These are phyloP conservation scores for Atkinsonella texensis DNA, from an alignment of 2,329 filamentous ascomycete species.

Conservation along the genomic window DNA sequence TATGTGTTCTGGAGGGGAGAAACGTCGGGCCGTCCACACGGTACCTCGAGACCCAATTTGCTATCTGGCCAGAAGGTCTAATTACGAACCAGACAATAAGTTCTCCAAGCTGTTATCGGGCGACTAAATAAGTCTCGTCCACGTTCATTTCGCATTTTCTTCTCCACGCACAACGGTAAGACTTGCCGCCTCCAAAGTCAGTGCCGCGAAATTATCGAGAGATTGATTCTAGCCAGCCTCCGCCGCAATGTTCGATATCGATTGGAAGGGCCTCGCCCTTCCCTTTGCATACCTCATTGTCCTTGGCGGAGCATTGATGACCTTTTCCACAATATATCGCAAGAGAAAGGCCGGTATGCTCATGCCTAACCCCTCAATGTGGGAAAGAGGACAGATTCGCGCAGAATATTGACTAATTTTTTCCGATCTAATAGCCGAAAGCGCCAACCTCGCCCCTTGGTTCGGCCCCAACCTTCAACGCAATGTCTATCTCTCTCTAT, in stretches of 20 bases:
- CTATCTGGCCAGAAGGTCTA: slow-evolving; percentile 9
- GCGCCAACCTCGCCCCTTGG: slow-evolving; percentile 83
- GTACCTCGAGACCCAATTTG: slow-evolving; percentile 1
- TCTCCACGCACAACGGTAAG: not conserved
- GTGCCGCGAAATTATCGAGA: not conserved
- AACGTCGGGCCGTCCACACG: slow-evolving; percentile 7
- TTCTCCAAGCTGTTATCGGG: slow-evolving; percentile 3
- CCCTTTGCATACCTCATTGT: slow-evolving; percentile 85
- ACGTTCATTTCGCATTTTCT: not conserved
- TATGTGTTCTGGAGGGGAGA: slow-evolving; percentile 1
- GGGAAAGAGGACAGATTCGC: not conserved
- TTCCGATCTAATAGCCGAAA: slow-evolving; percentile 44
- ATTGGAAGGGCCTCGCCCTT: slow-evolving; percentile 78
- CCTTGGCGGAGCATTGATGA: slow-evolving; percentile 75
- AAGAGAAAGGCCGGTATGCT: slow-evolving; percentile 74
- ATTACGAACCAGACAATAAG: not conserved
- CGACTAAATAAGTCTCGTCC: not conserved
- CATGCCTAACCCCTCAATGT: too few species aligned
- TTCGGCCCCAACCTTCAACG: slow-evolving; percentile 83
- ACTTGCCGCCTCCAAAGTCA: not conserved
- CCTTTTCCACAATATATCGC: slow-evolving; percentile 86
- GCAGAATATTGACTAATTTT: not conserved
- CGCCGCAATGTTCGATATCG: slow-evolving; percentile 25
- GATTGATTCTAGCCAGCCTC: not conserved
- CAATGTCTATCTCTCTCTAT: slow-evolving; percentile 86